A percentile compares a stretch with the other conserved stretches of the same genome.
Evolutionary conservation across 441 rosid genomes (phyloP).

Genomic region (Corymbia calophylla): DNA sequence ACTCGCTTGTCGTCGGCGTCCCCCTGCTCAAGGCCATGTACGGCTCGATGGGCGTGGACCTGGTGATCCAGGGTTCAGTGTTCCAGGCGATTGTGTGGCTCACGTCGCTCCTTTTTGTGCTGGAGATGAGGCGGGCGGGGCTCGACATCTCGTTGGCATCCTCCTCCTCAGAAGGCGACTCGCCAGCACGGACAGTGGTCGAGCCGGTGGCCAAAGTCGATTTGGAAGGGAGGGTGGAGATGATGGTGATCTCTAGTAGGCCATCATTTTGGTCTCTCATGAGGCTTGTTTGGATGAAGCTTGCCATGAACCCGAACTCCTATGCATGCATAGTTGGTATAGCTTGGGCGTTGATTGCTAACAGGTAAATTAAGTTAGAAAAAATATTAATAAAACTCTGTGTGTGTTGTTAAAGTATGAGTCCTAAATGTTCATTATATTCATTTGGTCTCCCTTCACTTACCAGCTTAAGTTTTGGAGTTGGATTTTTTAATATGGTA

Average conservation of each 20-base stretch:
- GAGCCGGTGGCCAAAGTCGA: background rate
- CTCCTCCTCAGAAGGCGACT: background rate
- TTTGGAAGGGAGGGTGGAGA: slow-evolving; percentile 17
- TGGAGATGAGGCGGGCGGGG: slow-evolving; percentile 55
- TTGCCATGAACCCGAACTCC: slow-evolving; percentile 75
- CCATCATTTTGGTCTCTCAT: slow-evolving; percentile 50
- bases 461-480: background rate
- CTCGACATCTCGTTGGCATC: slow-evolving; percentile 4
- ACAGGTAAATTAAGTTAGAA: slow-evolving; percentile 31
- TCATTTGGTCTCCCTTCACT: too few species aligned
- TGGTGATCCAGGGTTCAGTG: slow-evolving; percentile 74
- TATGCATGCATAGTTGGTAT: slow-evolving; percentile 83
- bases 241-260: background rate
- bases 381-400: background rate
- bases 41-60: slow-evolving; percentile 62
- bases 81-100: slow-evolving; percentile 81
- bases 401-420: background rate
- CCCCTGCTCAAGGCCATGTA: slow-evolving; percentile 81
- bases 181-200: background rate
- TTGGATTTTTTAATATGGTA: background rate
- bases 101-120: slow-evolving; percentile 49
- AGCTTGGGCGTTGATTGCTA: slow-evolving; percentile 77
- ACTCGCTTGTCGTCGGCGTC: slow-evolving; percentile 78
- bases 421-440: background rate
- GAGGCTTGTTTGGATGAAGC: slow-evolving; percentile 59